Evolutionary conservation across 164 flowering plant genomes (phyloP), one percentile per base, ranked within the genome.

Genomic region (Piper longum): DNA sequence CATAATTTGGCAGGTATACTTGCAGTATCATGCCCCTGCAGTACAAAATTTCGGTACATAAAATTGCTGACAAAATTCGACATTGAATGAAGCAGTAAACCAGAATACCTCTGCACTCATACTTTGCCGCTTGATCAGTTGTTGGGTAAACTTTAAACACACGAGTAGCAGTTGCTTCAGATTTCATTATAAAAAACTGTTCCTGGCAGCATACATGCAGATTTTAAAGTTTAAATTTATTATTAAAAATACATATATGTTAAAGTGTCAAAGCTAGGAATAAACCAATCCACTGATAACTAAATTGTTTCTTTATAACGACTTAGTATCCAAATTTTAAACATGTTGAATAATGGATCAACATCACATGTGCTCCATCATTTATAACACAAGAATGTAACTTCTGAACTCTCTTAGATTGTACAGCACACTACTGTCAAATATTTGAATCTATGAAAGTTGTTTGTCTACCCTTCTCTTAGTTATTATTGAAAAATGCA

Each of bases 171-270:
- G 59, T 71, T 67, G 86, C 93, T 45, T 81, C 72, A 26, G 93
- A 88, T 77, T 86, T 86, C 90, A 91, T 78, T 56, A 91, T 86
- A 70, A 82, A 84, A 56, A 75, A 86, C 66, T 91, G 97, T 69
- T 91, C 96, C 96, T 88, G 84, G 45, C 76, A 67, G 51, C 64
- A 74, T 57, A 69, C 7, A 36, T 56, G 59, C 59, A 56, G 5
- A 26, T 26, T 17, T 17, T 26, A 16, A 56, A 3, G 16, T 17
- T 17, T 56, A 7, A 56, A 16, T 16, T 3, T 17, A 8, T 26
- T 6, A 7, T 7, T 0, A 26, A 17, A 56, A 56, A 14, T 7
- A 0, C 16, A 26, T 17, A 26, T 26, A 26, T 26, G 36, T 56
- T 16, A 26, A 7, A 16, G 4, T 26, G 19, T 16, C 19, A 56